Evolutionary conservation across 768 basidiomycete species (phyloP), one percentile per base, ranked within the genome.

Genomic region (Lentinus tigrinus): DNA sequence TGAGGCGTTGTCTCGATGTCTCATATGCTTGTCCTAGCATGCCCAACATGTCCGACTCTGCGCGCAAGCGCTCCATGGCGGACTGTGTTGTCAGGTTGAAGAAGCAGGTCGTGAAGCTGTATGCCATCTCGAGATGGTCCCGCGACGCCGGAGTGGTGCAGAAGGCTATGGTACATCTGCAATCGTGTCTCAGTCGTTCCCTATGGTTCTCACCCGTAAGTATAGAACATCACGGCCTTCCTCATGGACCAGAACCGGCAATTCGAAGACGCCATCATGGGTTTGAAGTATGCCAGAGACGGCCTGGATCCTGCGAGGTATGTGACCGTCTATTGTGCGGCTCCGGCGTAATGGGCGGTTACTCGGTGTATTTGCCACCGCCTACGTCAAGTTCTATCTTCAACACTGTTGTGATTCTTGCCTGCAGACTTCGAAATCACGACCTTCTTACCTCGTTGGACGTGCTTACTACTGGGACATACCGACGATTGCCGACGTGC

Each of bases 31-130:
- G 46, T 46, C 47, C 39, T 47, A 70, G 68, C 17, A 82, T 93
- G 77, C 91, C 90, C 43, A 87, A 87, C 67, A 89, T 89, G 87
- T 91, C 90, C 14, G 91, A 93, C 65, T 74, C 74, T 21, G 88
- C 85, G 49, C 82, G 93, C 51, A 95, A 95, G 67, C 84, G 90
- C 36, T 85, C 81, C 17, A 74, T 95, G 31, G 91, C 91, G 2
- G 92, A 95, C 63, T 95, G 90, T 84, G 92, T 93, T 0, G 88
- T 93, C n/a, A 86, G 88, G 70, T 91, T 83, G 5, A 91, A 95
- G 73, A 89, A 93, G 66, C 93, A 96, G 66, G 84, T 93, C 34
- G 88, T 93, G 28, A 95, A 95, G 71, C 73, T 95, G 14, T 92
- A 93, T 66, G 94, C 93, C 11, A 82, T 94, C 27, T 81, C 83